These are phyloP conservation scores for Curvularia hawaiiensis DNA, from an alignment of 2,329 filamentous ascomycete species.

Conservation along the genomic window DNA sequence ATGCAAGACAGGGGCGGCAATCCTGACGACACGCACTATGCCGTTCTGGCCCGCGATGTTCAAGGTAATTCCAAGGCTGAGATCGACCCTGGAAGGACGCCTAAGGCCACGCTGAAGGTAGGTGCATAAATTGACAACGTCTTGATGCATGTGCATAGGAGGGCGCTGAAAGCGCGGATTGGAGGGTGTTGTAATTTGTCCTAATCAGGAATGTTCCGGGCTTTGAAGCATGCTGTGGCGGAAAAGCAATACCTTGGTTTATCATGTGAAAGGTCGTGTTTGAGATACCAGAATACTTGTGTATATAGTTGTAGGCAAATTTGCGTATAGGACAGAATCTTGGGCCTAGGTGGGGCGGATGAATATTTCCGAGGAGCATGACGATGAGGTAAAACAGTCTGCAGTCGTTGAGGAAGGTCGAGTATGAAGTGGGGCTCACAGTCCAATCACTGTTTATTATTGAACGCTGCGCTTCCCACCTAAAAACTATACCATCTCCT, in stretches of 20 bases:
- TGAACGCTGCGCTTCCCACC: not conserved
- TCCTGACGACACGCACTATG: constrained; percentile 2
- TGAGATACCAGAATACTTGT: not conserved
- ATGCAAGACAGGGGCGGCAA: constrained; percentile 5
- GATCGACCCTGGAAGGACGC: not conserved
- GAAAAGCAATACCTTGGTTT: not conserved
- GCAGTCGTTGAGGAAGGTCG: not conserved
- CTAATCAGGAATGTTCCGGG: not conserved
- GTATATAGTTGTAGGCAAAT: not conserved
- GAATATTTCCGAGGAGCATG: not conserved
- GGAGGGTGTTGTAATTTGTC: not conserved
- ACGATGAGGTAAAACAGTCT: not conserved
- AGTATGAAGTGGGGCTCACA: constrained; percentile 1
- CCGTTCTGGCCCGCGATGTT: not conserved
- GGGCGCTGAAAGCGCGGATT: not conserved
- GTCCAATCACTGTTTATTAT: not conserved
- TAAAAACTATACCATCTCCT: too few species aligned
- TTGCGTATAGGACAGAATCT: not conserved
- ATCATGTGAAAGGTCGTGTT: not conserved
- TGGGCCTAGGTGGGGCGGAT: not conserved
- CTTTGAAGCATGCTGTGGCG: not conserved
- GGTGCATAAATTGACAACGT: not conserved
- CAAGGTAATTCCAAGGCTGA: not conserved
- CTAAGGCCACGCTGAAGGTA: not conserved
- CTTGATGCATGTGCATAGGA: not conserved